These are phyloP conservation scores for Bipolaris zeicola DNA, from an alignment of 2,329 filamentous ascomycete genomes.

Conservation along the genomic window DNA sequence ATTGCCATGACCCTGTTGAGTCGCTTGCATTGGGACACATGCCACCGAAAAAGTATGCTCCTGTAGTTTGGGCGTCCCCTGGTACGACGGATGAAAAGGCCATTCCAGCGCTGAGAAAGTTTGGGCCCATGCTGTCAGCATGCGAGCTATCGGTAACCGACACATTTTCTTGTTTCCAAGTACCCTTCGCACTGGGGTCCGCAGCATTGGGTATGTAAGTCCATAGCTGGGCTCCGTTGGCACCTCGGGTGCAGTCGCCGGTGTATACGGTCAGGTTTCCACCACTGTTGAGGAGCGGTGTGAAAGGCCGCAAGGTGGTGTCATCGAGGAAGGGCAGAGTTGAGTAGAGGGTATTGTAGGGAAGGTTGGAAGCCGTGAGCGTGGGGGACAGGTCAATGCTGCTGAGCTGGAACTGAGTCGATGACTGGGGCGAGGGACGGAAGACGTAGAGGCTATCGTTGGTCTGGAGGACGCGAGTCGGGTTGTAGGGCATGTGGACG, in stretches of 20 bases:
- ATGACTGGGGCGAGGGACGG: slow-evolving; percentile 57
- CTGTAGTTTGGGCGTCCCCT: slow-evolving; percentile 59
- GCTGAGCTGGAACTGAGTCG: slow-evolving; percentile 60
- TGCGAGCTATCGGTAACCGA: slow-evolving; percentile 44
- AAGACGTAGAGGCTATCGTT: slow-evolving; percentile 72
- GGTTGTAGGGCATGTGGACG: slow-evolving; percentile 73
- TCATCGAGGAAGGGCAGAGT: slow-evolving; percentile 67
- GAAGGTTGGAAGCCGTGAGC: slow-evolving; percentile 56
- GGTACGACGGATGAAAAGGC: slow-evolving; percentile 69
- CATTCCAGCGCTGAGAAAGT: slow-evolving; percentile 65
- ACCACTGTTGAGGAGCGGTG: slow-evolving; percentile 68
- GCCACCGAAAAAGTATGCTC: slow-evolving; percentile 80
- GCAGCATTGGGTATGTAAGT: slow-evolving; percentile 61
- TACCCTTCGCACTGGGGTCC: slow-evolving; percentile 56
- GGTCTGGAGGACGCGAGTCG: slow-evolving; percentile 71
- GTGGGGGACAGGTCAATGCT: slow-evolving; percentile 68
- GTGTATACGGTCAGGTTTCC: slow-evolving; percentile 76
- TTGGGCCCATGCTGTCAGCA: slow-evolving; percentile 53
- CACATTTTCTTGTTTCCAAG: slow-evolving; percentile 58
- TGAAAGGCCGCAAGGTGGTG: slow-evolving; percentile 63
- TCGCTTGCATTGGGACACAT: slow-evolving; percentile 70
- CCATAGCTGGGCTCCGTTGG: slow-evolving; percentile 67
- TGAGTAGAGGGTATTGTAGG: slow-evolving; percentile 58
- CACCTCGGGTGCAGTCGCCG: slow-evolving; percentile 69
- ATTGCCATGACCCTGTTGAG: slow-evolving; percentile 64